These are phyloP conservation scores for Mrakia frigida DNA, from an alignment of 768 basidiomycete species.

Conservation along the genomic window DNA sequence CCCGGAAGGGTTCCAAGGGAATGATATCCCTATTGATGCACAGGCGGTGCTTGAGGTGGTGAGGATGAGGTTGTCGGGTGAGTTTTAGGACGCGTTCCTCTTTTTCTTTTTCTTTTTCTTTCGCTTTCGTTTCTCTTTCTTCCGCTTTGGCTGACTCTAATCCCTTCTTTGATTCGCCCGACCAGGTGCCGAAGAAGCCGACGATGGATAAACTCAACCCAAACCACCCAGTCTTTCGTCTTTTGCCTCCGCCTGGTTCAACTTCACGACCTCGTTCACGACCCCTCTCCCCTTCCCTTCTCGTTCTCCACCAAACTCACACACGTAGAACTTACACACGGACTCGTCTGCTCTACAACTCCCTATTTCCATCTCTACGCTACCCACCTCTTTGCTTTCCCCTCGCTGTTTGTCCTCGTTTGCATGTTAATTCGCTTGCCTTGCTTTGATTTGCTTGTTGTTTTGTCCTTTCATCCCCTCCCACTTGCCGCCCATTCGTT, in stretches of 20 bases:
- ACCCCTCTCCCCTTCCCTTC: not conserved
- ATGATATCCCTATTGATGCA: conserved; percentile 76
- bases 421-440: too few species aligned
- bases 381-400: too few species aligned
- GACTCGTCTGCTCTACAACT: too few species aligned
- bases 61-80: conserved; percentile 10
- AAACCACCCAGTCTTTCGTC: not conserved
- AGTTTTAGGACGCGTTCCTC: conserved; percentile 3
- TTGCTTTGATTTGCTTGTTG: too few species aligned
- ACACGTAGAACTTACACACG: too few species aligned
- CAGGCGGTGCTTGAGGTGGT: conserved; percentile 48
- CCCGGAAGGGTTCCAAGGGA: conserved; percentile 88
- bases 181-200: conserved; percentile 27
- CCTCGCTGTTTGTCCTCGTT: too few species aligned
- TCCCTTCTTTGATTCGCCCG: not conserved
- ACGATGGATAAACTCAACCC: conserved; percentile 21
- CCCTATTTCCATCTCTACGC: too few species aligned
- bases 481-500: too few species aligned
- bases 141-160: too few species aligned
- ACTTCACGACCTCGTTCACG: not conserved
- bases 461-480: too few species aligned
- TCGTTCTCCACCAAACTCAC: too few species aligned
- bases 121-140: too few species aligned
- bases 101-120: not conserved
- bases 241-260: not conserved